These are phyloP conservation scores for Schoenoplectus triqueter DNA, from an alignment of 202 grass and related monocot genomes.

Conservation along the genomic window DNA sequence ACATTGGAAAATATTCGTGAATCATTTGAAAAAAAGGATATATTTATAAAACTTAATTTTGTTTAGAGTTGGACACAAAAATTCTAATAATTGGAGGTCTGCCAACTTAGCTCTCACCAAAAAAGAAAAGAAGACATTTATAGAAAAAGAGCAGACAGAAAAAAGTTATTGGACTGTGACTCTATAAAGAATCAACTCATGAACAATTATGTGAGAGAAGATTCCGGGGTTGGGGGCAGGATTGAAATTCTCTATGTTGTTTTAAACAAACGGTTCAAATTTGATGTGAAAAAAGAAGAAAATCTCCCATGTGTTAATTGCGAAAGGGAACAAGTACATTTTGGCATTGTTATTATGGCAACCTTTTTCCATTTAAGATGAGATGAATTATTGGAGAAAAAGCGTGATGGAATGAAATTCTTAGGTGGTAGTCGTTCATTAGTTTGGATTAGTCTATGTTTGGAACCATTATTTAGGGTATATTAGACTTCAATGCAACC, in stretches of 20 bases:
- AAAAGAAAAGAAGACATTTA: too few relatives aligned
- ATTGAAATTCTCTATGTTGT: background rate
- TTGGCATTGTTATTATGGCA: background rate
- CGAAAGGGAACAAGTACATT: background rate
- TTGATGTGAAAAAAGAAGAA: conserved; percentile 3
- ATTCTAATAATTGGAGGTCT: too few relatives aligned
- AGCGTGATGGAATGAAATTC: conserved; percentile 32
- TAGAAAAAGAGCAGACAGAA: too few relatives aligned
- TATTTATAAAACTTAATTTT: too few relatives aligned
- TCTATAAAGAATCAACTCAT: too few relatives aligned
- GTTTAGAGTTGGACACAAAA: too few relatives aligned
- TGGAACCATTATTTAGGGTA: background rate
- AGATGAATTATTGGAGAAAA: conserved; percentile 35
- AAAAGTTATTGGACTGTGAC: too few relatives aligned
- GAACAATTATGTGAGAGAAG: background rate
- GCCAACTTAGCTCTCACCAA: too few relatives aligned
- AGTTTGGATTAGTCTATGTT: background rate
- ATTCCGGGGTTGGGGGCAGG: background rate
- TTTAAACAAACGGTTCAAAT: background rate
- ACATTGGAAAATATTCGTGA: too few relatives aligned
- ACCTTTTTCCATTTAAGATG: background rate
- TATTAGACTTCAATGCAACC: background rate
- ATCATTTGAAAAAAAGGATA: too few relatives aligned
- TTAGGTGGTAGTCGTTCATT: background rate
- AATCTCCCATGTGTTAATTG: background rate